Evolutionary conservation across 148 eudicot genomes (phyloP).

Genomic region (Spergularia bocconei): DNA sequence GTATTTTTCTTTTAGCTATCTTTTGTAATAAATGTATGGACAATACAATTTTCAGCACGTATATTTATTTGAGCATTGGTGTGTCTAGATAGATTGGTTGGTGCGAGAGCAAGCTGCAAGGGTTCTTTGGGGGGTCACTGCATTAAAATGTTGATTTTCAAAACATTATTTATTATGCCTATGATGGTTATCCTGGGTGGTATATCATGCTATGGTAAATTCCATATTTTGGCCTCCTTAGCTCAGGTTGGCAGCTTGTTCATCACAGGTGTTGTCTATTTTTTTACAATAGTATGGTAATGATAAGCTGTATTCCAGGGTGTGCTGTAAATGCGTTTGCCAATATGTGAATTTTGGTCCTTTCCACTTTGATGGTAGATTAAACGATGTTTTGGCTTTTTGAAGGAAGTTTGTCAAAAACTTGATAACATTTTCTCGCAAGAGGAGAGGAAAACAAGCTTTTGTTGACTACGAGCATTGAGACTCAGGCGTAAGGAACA

Average conservation of each 20-base stretch:
- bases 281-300: not conserved
- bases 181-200: not conserved
- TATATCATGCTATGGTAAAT: not conserved
- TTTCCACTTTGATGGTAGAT: not conserved
- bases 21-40: not conserved
- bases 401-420: conserved; percentile 6
- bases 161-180: too few species aligned
- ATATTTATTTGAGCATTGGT: not conserved
- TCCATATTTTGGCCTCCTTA: not conserved
- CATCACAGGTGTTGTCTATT: not conserved
- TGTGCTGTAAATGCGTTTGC: not conserved
- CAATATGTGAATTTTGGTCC: not conserved
- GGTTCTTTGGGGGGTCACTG: not conserved
- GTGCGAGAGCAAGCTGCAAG: not conserved
- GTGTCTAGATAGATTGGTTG: not conserved
- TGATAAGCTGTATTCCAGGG: not conserved
- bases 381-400: not conserved
- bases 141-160: not conserved
- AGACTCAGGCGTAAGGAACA: not conserved
- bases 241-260: not conserved
- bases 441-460: not conserved
- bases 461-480: not conserved
- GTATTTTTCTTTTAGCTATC: not conserved
- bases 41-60: not conserved
- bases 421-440: not conserved